phyloP scores from a whole-genome alignment of 2,329 filamentous ascomycete species.

The Coniella lustricola region DNA sequence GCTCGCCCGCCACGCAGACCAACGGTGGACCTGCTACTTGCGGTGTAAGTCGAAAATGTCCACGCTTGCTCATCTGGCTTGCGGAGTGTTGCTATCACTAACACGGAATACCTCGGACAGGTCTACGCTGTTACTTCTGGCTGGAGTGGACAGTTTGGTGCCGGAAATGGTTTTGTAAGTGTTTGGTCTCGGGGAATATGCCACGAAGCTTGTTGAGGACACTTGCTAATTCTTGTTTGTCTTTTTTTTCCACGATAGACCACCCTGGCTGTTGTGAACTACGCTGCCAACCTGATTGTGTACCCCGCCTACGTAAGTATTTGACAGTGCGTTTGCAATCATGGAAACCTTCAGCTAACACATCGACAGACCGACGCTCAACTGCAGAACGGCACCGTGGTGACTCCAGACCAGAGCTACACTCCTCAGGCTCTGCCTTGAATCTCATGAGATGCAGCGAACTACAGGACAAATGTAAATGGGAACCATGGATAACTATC shows the following conservation, averaged over 20 bases:
- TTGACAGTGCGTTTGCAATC: background rate
- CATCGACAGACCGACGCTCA: slow-evolving; percentile 38
- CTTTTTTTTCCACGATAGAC: slow-evolving; percentile 28
- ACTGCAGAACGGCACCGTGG: slow-evolving; percentile 35
- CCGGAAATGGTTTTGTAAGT: slow-evolving; percentile 38
- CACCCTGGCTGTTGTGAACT: slow-evolving; percentile 42
- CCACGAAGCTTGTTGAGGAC: background rate
- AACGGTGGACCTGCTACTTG: slow-evolving; percentile 32
- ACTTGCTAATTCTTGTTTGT: background rate
- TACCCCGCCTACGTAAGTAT: slow-evolving; percentile 39
- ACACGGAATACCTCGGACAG: background rate
- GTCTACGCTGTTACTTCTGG: slow-evolving; percentile 43
- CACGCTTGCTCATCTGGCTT: slow-evolving; percentile 47
- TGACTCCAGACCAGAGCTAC: slow-evolving; percentile 44
- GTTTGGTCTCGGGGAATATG: too few relatives aligned
- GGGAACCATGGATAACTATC: too few relatives aligned
- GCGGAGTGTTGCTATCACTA: too few relatives aligned
- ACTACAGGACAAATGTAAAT: too few relatives aligned
- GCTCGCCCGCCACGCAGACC: slow-evolving; percentile 29
- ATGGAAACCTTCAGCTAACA: background rate
- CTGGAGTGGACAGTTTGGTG: slow-evolving; percentile 50
- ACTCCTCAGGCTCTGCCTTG: slow-evolving; percentile 16
- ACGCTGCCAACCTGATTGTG: slow-evolving; percentile 35
- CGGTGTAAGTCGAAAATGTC: slow-evolving; percentile 25
- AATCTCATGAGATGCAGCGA: background rate